Evolutionary conservation across 2,329 filamentous ascomycete species (phyloP), one percentile per base, ranked within the genome.

Genomic region (Diplodia corticola): DNA sequence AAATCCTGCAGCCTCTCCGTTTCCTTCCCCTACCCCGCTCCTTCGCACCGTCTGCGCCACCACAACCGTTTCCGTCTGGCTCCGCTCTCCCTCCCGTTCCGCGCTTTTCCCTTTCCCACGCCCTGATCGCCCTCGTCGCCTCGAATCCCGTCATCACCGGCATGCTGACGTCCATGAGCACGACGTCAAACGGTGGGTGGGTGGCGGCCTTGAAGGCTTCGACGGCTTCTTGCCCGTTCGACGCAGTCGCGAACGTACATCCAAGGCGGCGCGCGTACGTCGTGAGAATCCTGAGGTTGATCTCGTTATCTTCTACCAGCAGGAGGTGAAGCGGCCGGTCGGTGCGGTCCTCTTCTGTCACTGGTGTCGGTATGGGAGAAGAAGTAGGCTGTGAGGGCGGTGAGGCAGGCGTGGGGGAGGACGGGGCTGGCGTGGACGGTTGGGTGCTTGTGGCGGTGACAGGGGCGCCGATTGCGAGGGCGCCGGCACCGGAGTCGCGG

Each of bases 211-310:
- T 65, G 5, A 79, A 68, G 3, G 76, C 77, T 66, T 74, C 75
- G 7, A 82, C 76, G 1, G 81, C 81, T 40, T 80, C 67, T 24
- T 77, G 75, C 17, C 81, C 81, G 66, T 83, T 78, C 44, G 77
- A 74, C 17, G 64, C 69, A 54, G 57, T 48, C n/a, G 48, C 57
- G 3, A 69, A 69, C 63, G 76, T 75, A 5, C 77, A 76, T 5
- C 71, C 70, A 20, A 67, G 68, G 33, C 64, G 66, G 5, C 30
- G 35, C 30, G 66, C 61, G 40, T 67, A 69, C 5, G 67, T 68
- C 15, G 90, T 67, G 85, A 88, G 44, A 90, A 90, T 72, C 86
- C 75, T 68, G 72, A 80, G 72, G 76, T 82, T 86, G 40, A 69
- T 54, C 4, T 54, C 20, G 66, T 69, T 69, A 50, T 69, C 68